Evolutionary conservation across 495 filamentous ascomycete genomes (phyloP), one percentile per base, ranked within the genome.

Genomic region (Lasiosphaeriaceae sp.): DNA sequence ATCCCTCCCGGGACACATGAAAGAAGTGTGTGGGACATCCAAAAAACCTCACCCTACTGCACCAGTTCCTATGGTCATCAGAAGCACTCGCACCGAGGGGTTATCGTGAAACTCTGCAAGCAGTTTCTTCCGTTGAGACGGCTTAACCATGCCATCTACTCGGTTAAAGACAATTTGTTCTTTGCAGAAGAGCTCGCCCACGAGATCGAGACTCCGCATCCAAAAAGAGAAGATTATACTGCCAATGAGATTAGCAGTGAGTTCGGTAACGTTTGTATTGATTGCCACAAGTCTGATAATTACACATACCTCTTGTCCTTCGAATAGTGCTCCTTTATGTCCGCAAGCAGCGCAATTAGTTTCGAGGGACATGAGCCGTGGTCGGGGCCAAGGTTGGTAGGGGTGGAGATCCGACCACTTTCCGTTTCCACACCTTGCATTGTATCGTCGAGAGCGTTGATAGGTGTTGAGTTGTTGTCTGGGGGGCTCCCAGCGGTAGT

Each of bases 151-250:
- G 53, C 74, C 71, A 59, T 77, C 73, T 16, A 76, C 62, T 11
- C 66, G 65, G 39, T 54, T 43, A 45, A 62, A 74, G 11, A 8
- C 8, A 12, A 75, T 74, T 19, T 45, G 11, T 24, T 53, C 14
- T 49, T 52, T 47, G 52, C 23, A 23, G 22, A 61, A 35, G 7
- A 54, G 34, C 47, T 47, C 43, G 11, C 56, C 61, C 4, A 77
- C 63, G 21, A 77, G 55, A 52, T 76, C 67, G 8, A 78, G 59
- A 29, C 64, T 74, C 11, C 62, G 67, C n/a, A 61, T 77, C 77
- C 77, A 79, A 46, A 59, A 77, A n/a, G 76, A 77, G 50, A 79
- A 79, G 3, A 79, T 66, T 48, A 79, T 69, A 31, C 76, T 79
- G 11, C 1, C 49, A 26, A 23, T 7, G 11, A 14, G 46, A 3